Conservation (phyloP, 1,284 basidiomycete genomes). For the Tylopilus sp. region DNA sequence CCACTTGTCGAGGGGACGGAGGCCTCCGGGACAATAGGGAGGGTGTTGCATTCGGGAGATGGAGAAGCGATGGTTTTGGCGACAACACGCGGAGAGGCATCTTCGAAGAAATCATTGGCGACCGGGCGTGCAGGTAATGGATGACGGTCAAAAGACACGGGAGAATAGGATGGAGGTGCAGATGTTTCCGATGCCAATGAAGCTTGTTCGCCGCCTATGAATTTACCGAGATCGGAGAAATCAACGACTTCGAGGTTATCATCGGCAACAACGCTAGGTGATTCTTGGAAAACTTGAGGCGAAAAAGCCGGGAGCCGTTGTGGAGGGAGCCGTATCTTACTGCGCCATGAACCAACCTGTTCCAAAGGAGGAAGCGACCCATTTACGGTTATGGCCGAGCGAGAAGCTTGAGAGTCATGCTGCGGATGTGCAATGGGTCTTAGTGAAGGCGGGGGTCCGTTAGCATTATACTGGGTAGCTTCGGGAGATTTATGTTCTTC, state of each 20-base stretch:
- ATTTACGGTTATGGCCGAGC: conserved; percentile 19
- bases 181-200: conserved; percentile 12
- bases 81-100: conserved; percentile 34
- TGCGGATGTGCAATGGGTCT: conserved; percentile 27
- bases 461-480: background rate
- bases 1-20: conserved; percentile 12
- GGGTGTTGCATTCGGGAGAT: conserved; percentile 15
- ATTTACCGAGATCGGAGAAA: conserved; percentile 69
- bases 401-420: conserved; percentile 27
- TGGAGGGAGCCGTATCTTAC: conserved; percentile 38
- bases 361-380: conserved; percentile 32
- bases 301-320: conserved; percentile 29
- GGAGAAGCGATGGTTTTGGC: conserved; percentile 34
- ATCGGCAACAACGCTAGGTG: conserved; percentile 45
- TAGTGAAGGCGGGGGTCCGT: conserved; percentile 35
- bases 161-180: conserved; percentile 18
- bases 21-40: conserved; percentile 21
- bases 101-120: conserved; percentile 69
- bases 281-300: conserved; percentile 41
- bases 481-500: conserved; percentile 7
- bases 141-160: conserved; percentile 17
- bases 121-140: conserved; percentile 42
- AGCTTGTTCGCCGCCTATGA: conserved; percentile 44
- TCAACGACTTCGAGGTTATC: conserved; percentile 73
- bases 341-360: conserved; percentile 62